phyloP scores from a whole-genome alignment of 345 rosid species.

The Citrus hindsii region DNA sequence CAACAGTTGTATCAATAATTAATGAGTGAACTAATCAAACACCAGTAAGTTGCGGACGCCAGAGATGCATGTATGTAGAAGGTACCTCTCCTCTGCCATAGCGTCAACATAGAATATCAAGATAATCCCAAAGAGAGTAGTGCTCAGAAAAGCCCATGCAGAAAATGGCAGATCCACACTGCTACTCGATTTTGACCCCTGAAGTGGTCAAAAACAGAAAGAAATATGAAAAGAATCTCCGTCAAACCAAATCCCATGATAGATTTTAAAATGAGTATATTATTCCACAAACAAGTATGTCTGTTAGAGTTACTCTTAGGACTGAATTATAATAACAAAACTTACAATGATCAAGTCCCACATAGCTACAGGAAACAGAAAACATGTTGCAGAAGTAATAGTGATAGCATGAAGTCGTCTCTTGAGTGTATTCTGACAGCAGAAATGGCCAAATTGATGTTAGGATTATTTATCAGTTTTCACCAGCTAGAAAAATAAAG shows the following conservation, averaged over 20 bases:
- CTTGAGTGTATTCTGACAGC: slow-evolving; percentile 75
- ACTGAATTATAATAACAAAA: slow-evolving; percentile 11
- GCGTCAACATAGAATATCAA: slow-evolving; percentile 85
- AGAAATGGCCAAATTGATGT: slow-evolving; percentile 3
- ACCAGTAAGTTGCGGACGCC: slow-evolving; percentile 1
- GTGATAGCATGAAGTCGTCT: slow-evolving; percentile 90
- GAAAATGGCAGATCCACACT: slow-evolving; percentile 66
- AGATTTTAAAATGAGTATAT: slow-evolving; percentile 2
- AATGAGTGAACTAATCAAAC: background rate
- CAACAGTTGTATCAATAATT: background rate
- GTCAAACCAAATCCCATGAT: background rate
- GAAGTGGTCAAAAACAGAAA: slow-evolving; percentile 25
- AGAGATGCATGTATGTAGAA: slow-evolving; percentile 10
- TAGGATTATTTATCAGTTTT: background rate
- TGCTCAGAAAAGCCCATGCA: slow-evolving; percentile 83
- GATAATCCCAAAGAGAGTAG: slow-evolving; percentile 70
- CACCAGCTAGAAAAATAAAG: background rate
- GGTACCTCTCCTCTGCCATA: slow-evolving; percentile 93
- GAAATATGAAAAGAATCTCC: slow-evolving; percentile 13
- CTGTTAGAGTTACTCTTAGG: background rate
- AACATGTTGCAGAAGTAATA: slow-evolving; percentile 82
- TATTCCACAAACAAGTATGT: background rate
- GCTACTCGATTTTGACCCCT: slow-evolving; percentile 72
- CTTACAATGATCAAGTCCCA: slow-evolving; percentile 95
- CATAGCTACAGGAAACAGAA: slow-evolving; percentile 96